A percentile compares a stretch with the other conserved stretches of the same genome.
Evolutionary conservation across 2,329 filamentous ascomycete species (phyloP).

Genomic region (Coniochaeta sp.): DNA sequence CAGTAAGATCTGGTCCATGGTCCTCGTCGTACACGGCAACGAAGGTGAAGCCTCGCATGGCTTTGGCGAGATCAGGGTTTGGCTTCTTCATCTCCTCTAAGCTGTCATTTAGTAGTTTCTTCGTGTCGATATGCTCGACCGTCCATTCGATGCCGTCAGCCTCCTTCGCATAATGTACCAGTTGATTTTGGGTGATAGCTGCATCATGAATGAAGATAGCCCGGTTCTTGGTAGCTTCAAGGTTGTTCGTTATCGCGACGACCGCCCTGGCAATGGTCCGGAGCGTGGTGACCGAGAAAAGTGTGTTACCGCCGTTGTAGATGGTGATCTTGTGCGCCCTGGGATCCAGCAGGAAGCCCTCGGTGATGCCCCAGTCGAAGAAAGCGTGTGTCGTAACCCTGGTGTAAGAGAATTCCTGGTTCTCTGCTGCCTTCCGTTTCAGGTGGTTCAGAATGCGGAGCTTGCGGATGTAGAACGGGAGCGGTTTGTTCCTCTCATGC

Average conservation of each 20-base stretch:
- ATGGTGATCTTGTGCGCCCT: conserved; percentile 38
- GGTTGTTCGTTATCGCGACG: conserved; percentile 37
- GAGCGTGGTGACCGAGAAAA: conserved; percentile 41
- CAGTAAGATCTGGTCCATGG: not conserved
- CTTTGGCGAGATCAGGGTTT: not conserved
- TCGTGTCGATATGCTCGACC: not conserved
- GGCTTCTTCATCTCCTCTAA: not conserved
- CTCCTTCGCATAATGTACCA: conserved; percentile 24
- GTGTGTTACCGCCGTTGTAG: conserved; percentile 45
- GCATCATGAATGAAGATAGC: conserved; percentile 49
- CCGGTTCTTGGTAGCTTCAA: conserved; percentile 43
- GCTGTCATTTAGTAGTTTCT: not conserved
- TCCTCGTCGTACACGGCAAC: not conserved
- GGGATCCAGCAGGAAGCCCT: conserved; percentile 41
- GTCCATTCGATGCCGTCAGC: conserved; percentile 4
- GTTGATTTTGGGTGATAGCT: conserved; percentile 44
- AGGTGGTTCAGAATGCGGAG: conserved; percentile 37
- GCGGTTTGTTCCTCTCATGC: conserved; percentile 12
- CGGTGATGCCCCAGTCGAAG: conserved; percentile 43
- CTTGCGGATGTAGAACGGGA: conserved; percentile 18
- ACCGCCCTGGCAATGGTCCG: conserved; percentile 41
- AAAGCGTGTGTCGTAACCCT: not conserved
- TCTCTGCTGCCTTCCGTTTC: conserved; percentile 30
- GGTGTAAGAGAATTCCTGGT: conserved; percentile 29
- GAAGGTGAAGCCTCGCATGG: not conserved